Base-by-base conservation (phyloP, 2,329 filamentous ascomycete species). In the Harringtonia aguacate region DNA sequence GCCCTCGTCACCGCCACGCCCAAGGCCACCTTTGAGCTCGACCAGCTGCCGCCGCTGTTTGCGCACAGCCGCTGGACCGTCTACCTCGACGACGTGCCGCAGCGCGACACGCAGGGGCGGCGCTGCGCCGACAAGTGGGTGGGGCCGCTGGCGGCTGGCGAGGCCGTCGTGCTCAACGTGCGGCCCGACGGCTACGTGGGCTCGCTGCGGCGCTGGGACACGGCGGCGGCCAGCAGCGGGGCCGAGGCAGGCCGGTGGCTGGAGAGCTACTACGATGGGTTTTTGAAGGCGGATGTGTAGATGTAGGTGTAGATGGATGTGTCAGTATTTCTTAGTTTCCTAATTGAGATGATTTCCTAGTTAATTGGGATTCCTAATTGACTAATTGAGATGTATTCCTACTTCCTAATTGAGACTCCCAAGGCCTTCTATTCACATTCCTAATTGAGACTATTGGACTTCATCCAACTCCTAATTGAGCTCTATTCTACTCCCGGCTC, bases 101-200 rank as follows among this genome's bases (percentile, higher is more conserved):
- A 72, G 50, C 72, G 67, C 46, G 71, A 77, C 41, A 73, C 69
- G 1, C 65, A 66, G n/a, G 66, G 67, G 21, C 55, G 60, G 34
- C 56, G 64, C 17, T 82, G 77, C 58, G 82, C 74, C 8, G 70
- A 78, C 51, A 86, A 84, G 58, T 86, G 81, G 81, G 63, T 84
- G 6, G 79, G 77, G 28, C 69, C 65, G 33, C 61, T 85, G 8
- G 62, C 61, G 0, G 61, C 66, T 1, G 64, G 68, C 7, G 73
- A 82, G 50, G 72, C 81, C 2, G 79, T 74, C 12, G 70, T 86
- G 22, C 65, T 81, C 24, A 79, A 81, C 52, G 77, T 86, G 1
- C 70, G 83, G 8, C 83, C 83, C 0, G 83, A 87, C 59, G 82
- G 82, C 12, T 87, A 86, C 58, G 74, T 86, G 4, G 83, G 82